Evolutionary conservation across 176 grass and related monocot species (phyloP).

Genomic region (Areca catechu): DNA sequence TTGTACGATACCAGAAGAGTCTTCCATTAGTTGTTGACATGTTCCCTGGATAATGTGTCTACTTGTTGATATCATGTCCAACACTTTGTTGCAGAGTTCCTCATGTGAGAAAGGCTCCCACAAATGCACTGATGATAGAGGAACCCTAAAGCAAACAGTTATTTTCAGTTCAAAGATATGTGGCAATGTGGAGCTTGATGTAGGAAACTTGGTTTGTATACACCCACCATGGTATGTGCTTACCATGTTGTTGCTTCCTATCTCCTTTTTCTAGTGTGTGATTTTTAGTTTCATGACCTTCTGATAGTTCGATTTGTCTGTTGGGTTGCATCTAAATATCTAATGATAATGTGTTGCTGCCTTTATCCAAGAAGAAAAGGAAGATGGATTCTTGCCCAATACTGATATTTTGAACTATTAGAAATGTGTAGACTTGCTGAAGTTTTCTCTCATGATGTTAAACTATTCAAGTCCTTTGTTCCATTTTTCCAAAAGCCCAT

Average conservation of each 20-base stretch:
- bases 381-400: too few species aligned
- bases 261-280: neutral
- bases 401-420: too few species aligned
- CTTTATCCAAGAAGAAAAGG: too few species aligned
- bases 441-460: too few species aligned
- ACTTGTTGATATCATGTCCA: constrained; percentile 4
- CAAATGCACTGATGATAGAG: constrained; percentile 19
- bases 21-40: neutral
- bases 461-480: too few species aligned
- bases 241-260: neutral
- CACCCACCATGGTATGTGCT: constrained; percentile 72
- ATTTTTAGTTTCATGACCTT: neutral
- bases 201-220: constrained; percentile 53
- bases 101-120: constrained; percentile 13
- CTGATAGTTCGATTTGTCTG: too few species aligned
- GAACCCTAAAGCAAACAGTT: constrained; percentile 34
- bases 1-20: neutral
- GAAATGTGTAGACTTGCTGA: too few species aligned
- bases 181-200: constrained; percentile 56
- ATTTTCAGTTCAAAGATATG: constrained; percentile 88
- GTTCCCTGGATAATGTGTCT: constrained; percentile 3
- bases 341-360: too few species aligned
- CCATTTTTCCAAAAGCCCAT: too few species aligned
- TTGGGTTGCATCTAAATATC: too few species aligned
- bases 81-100: constrained; percentile 24